Percentiles rank a stretch among this genome's conserved stretches.
These are phyloP conservation scores for Ophiocordyceps camponoti-saundersi DNA, from an alignment of 2,329 filamentous ascomycete species.

Conservation along the genomic window DNA sequence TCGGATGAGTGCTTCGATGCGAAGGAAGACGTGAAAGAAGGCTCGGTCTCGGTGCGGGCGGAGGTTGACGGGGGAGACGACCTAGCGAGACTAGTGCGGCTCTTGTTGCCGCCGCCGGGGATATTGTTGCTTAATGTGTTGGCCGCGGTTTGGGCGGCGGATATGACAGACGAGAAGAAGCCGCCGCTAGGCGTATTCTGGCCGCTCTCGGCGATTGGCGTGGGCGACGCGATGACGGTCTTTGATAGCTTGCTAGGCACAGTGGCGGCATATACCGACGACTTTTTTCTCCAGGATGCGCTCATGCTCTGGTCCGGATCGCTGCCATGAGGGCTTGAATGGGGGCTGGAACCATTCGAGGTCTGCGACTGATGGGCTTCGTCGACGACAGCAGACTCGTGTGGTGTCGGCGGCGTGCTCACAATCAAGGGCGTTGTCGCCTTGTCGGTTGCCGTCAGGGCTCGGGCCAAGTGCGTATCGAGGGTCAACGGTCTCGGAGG, in stretches of 20 bases:
- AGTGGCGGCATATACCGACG: constrained; percentile 32
- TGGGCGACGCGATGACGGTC: constrained; percentile 54
- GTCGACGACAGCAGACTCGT: constrained; percentile 18
- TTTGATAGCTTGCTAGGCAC: constrained; percentile 79
- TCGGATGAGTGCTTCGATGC: constrained; percentile 13
- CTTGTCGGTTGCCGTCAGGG: constrained; percentile 22
- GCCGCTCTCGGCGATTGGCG: constrained; percentile 58
- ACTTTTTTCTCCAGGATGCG: constrained; percentile 41
- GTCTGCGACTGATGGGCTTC: constrained; percentile 10
- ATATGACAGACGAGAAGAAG: constrained; percentile 90
- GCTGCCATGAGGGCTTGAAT: constrained; percentile 30
- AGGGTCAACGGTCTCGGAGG: constrained; percentile 3
- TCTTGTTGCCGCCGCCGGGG: constrained; percentile 35
- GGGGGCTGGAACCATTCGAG: constrained; percentile 10
- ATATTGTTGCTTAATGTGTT: constrained; percentile 59
- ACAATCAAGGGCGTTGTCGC: constrained; percentile 37
- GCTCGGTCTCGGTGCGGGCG: constrained; percentile 23
- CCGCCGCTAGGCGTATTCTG: constrained; percentile 41
- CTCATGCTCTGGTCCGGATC: constrained; percentile 56
- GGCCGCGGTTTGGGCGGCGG: constrained; percentile 83
- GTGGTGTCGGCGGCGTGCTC: constrained; percentile 50
- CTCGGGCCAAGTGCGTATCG: constrained; percentile 22
- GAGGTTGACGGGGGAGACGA: constrained; percentile 8
- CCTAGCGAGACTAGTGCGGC: constrained; percentile 10
- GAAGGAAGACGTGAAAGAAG: constrained; percentile 10